A percentile compares a stretch with the other conserved stretches of the same genome.
These are phyloP conservation scores for Ophiosphaerella herpotricha DNA, from an alignment of 2,329 filamentous ascomycete genomes.

Conservation along the genomic window DNA sequence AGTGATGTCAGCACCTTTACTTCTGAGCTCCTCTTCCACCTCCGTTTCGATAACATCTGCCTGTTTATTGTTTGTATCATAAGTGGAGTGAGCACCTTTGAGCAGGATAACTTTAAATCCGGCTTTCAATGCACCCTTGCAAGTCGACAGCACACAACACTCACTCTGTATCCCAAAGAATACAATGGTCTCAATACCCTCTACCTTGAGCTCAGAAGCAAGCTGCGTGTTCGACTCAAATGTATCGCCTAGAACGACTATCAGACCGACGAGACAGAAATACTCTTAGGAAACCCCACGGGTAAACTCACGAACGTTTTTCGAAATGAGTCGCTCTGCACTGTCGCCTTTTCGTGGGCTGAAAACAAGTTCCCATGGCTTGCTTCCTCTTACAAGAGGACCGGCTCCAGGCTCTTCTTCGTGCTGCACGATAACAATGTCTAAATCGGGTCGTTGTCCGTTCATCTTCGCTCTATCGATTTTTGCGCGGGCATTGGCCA, in stretches of 20 bases:
- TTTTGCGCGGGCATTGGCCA: background rate
- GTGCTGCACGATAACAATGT: constrained; percentile 14
- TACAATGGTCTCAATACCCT: constrained; percentile 6
- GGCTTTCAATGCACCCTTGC: constrained; percentile 6
- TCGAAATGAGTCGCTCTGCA: constrained; percentile 3
- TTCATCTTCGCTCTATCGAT: constrained; percentile 1
- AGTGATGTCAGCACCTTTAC: background rate
- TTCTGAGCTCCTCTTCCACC: constrained; percentile 2
- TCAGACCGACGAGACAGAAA: background rate
- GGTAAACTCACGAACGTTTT: constrained; percentile 9
- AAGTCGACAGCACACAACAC: constrained; percentile 17
- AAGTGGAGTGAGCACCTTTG: constrained; percentile 11
- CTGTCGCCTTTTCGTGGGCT: constrained; percentile 4
- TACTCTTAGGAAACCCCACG: background rate
- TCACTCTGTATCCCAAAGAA: constrained; percentile 18
- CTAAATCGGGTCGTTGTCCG: background rate
- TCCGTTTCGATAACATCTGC: constrained; percentile 7
- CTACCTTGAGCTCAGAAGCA: constrained; percentile 1
- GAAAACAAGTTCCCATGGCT: constrained; percentile 11
- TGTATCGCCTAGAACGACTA: constrained; percentile 5
- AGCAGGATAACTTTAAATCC: constrained; percentile 11
- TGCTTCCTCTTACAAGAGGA: constrained; percentile 4
- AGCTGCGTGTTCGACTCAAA: constrained; percentile 9
- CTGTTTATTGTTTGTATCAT: constrained; percentile 1
- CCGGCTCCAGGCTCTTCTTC: constrained; percentile 9